A percentile compares a stretch with the other conserved stretches of the same genome.
Conservation (phyloP, 805 yeast genomes). For the Candida michaelii region DNA sequence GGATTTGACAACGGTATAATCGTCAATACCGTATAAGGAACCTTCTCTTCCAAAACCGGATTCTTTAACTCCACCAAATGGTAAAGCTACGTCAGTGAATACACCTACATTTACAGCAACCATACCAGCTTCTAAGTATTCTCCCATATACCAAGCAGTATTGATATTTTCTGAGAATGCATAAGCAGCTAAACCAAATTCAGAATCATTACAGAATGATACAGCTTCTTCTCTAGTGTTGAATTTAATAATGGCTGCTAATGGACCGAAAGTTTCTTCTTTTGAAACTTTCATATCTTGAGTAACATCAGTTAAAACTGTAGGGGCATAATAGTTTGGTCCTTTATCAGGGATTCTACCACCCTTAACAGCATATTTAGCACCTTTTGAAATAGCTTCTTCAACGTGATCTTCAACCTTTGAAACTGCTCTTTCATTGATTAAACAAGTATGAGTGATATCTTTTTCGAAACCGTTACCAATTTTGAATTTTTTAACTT, state of each 20-base stretch:
- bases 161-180: constrained; percentile 54
- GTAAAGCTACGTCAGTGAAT: constrained; percentile 59
- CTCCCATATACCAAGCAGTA: constrained; percentile 52
- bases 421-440: constrained; percentile 48
- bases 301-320: constrained; percentile 52
- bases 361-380: constrained; percentile 50
- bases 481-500: constrained; percentile 47
- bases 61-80: constrained; percentile 77
- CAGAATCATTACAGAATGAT: constrained; percentile 52
- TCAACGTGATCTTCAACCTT: constrained; percentile 55
- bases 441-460: constrained; percentile 58
- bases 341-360: constrained; percentile 53
- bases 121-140: constrained; percentile 63
- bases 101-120: constrained; percentile 61
- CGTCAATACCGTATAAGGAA: constrained; percentile 72
- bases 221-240: constrained; percentile 55
- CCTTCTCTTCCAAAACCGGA: constrained; percentile 85
- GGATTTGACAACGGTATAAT: constrained; percentile 60
- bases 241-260: constrained; percentile 57
- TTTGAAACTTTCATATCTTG: constrained; percentile 47
- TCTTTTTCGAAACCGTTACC: constrained; percentile 56
- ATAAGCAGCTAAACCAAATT: constrained; percentile 60
- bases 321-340: constrained; percentile 53
- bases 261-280: constrained; percentile 69
- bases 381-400: constrained; percentile 58